A percentile compares a stretch with the other conserved stretches of the same genome.
These are phyloP conservation scores for Suillus lakei DNA, from an alignment of 768 basidiomycete genomes.

Conservation along the genomic window DNA sequence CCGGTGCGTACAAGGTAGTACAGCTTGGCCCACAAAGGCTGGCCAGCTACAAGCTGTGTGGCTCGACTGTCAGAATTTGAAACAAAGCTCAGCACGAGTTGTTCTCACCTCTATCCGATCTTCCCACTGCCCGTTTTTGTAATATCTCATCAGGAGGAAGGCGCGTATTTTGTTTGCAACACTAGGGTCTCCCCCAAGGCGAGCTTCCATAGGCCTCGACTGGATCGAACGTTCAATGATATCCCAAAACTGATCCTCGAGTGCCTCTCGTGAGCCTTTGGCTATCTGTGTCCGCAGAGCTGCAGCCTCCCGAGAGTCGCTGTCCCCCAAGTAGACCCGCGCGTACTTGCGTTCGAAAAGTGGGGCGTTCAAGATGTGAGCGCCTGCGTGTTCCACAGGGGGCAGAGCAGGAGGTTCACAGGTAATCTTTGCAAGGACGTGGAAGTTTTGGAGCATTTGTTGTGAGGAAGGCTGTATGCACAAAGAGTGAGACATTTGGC, in stretches of 20 bases:
- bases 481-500: constrained; percentile 8
- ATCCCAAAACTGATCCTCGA: constrained; percentile 91
- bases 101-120: constrained; percentile 78
- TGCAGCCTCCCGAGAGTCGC: constrained; percentile 66
- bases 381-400: constrained; percentile 77
- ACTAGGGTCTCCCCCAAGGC: constrained; percentile 90
- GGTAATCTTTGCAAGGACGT: constrained; percentile 77
- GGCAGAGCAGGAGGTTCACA: constrained; percentile 76
- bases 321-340: constrained; percentile 69
- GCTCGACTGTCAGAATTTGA: constrained; percentile 6
- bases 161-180: constrained; percentile 89
- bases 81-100: constrained; percentile 21
- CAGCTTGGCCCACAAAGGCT: constrained; percentile 92
- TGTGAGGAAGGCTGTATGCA: constrained; percentile 48
- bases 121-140: constrained; percentile 82
- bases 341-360: constrained; percentile 85
- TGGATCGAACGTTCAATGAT: constrained; percentile 84
- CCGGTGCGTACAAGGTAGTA: constrained; percentile 92
- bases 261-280: constrained; percentile 74
- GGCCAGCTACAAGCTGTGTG: constrained; percentile 76
- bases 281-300: constrained; percentile 75
- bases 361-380: constrained; percentile 82
- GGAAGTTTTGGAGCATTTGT: constrained; percentile 73
- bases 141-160: constrained; percentile 81
- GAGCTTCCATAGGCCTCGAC: constrained; percentile 80